Conservation (phyloP, 2,329 filamentous ascomycete genomes). For the Microsporum ferrugineum region DNA sequence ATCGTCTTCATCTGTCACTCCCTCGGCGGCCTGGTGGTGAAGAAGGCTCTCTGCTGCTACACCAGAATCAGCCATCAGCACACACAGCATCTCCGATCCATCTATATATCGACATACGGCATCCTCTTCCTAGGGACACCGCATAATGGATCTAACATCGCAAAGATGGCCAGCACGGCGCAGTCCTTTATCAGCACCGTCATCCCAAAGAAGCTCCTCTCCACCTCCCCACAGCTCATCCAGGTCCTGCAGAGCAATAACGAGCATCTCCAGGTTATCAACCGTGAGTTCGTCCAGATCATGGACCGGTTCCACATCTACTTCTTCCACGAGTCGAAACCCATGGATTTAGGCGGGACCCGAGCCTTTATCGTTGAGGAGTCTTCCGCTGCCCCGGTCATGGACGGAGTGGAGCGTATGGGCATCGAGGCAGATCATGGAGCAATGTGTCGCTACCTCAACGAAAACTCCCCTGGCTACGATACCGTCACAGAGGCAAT, state of each 20-base stretch:
- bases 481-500: conserved; percentile 41
- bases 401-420: conserved; percentile 59
- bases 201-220: conserved; percentile 54
- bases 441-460: conserved; percentile 61
- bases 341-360: conserved; percentile 56
- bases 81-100: conserved; percentile 53
- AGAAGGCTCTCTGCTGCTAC: conserved; percentile 57
- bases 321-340: conserved; percentile 65
- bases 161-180: conserved; percentile 55
- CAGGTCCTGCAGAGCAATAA: conserved; percentile 62
- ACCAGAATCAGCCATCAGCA: conserved; percentile 49
- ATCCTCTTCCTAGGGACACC: conserved; percentile 69
- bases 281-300: conserved; percentile 59
- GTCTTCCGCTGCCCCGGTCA: conserved; percentile 55
- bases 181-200: conserved; percentile 57
- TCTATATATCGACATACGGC: conserved; percentile 64
- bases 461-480: conserved; percentile 54
- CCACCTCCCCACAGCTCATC: conserved; percentile 56
- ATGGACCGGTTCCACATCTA: conserved; percentile 60
- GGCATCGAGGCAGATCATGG: conserved; percentile 65
- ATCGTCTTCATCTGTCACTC: conserved; percentile 70
- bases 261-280: conserved; percentile 63
- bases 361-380: conserved; percentile 57
- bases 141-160: conserved; percentile 57
- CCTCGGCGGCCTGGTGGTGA: conserved; percentile 60